Evolutionary conservation across 208 protist genomes (phyloP), one percentile per base, ranked within the genome.

Genomic region (Phytomonas francai): DNA sequence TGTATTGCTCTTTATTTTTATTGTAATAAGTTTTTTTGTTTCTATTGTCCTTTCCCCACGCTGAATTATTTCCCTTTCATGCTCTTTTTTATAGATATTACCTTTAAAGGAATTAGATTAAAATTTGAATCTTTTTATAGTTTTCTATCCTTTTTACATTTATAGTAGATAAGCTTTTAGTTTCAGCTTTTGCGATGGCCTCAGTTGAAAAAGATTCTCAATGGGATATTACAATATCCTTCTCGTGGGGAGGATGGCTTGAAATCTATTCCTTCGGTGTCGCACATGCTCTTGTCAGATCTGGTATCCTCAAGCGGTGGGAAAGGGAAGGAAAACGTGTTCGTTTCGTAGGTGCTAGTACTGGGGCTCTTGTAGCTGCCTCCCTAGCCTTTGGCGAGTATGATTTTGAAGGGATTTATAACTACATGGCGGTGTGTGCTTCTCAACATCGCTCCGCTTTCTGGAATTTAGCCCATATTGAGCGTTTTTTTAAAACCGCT

Each of bases 181-280:
- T 39, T 39, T 3, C 9, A 39, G 34, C 6, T n/a, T 9, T 9
- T 3, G 39, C 3, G 16, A 49, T 49, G 39, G 16, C 4, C 16
- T 49, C 39, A 19, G 1, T 19, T 22, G 39, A 49, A 49, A 49
- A 49, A 19, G 39, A 49, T 49, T 49, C 39, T 49, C 39, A 49
- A 12, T 49, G 39, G 63, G 87, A 92, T 68, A 59, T 92, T 16
- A 92, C 87, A 2, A 65, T 92, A 65, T 79, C 77, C 58, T 92
- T 92, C 60, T 88, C 87, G 14, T 84, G 78, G 56, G 87, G 81
- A 5, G 87, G 87, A 25, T 92, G 87, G 84, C 87, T 92, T 69
- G 79, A 85, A 34, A 85, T 88, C 71, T 92, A 92, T 73, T 85
- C 87, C 58, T 92, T 90, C 72, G 89, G 89, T 27, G 84, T 71